Evolutionary conservation across 164 flowering plant genomes (phyloP), one percentile per base, ranked within the genome.

Genomic region (Santalum album): DNA sequence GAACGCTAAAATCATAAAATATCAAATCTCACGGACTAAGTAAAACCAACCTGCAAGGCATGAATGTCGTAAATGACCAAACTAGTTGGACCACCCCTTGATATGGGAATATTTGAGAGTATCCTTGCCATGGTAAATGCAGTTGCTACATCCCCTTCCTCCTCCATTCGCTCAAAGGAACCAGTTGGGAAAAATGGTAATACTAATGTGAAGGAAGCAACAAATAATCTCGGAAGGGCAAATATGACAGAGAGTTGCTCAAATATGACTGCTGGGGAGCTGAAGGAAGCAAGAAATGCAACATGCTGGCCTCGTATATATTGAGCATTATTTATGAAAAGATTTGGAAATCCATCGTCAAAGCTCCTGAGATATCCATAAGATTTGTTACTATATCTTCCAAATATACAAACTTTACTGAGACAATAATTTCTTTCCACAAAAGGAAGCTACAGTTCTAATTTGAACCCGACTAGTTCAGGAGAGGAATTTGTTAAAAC

Each of bases 111-210:
- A 61, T 87, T 84, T 34, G 99, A 86, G 53, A 92, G 64, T 61
- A 92, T 83, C 60, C 96, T 68, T 18, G 99, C 96, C 86, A 92
- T 74, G 63, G 99, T 89, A 65, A 83, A 89, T 32, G 99, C 99
- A 62, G 99, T 92, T 25, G 99, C 96, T 7, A 91, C 96, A 75
- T 91, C 98, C 48, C 96, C 99, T 67, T 92, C 96, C 61, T 92
- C 99, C 67, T 92, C 99, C 89, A 89, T 84, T 32, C 96, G 74
- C 68, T 92, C 99, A 73, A 89, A 92, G 43, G 96, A 86, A 36
- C 99, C 99, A 55, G 99, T 89, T 6, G 96, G 99, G 63, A 92
- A 92, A 71, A 87, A 92, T 27, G 99, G 96, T 65, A 92, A 70
- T 1, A 92, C 99, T 65, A 92, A 65, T 3, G 91, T 73, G 64